Evolutionary conservation across 129 eudicot genomes (phyloP).

Genomic region (Artemisia argyi): DNA sequence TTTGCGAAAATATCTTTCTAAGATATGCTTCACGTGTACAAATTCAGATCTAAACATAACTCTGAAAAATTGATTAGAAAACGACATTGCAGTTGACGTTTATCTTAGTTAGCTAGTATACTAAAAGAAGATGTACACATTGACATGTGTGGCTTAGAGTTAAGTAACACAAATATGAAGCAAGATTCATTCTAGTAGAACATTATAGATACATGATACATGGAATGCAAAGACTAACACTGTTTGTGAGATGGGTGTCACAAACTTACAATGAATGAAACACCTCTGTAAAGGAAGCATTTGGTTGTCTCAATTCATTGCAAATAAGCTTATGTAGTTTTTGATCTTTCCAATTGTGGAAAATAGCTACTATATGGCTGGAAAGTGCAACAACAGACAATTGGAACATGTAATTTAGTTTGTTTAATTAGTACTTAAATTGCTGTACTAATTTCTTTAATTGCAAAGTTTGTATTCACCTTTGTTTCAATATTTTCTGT

Average conservation of each 20-base stretch:
- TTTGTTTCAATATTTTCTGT: constrained; percentile 13
- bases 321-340: constrained; percentile 15
- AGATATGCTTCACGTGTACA: not conserved
- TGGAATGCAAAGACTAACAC: not conserved
- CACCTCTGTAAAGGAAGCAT: not conserved
- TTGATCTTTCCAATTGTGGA: constrained; percentile 12
- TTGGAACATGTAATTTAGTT: constrained; percentile 9
- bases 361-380: not conserved
- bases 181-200: constrained; percentile 20
- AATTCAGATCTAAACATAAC: constrained; percentile 2
- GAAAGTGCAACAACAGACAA: not conserved
- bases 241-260: not conserved
- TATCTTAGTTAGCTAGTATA: not conserved
- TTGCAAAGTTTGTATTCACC: constrained; percentile 11
- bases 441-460: constrained; percentile 1
- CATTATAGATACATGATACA: not conserved
- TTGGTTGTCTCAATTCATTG: constrained; percentile 15
- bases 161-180: constrained; percentile 15
- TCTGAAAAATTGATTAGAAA: not conserved
- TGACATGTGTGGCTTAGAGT: not conserved
- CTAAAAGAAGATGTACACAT: not conserved
- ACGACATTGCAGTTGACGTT: not conserved
- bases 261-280: constrained; percentile 15
- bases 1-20: not conserved
- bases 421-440: constrained; percentile 1